A percentile compares a stretch with the other conserved stretches of the same genome.
Conservation (phyloP, 495 filamentous ascomycete genomes). For the Xylaria curta region DNA sequence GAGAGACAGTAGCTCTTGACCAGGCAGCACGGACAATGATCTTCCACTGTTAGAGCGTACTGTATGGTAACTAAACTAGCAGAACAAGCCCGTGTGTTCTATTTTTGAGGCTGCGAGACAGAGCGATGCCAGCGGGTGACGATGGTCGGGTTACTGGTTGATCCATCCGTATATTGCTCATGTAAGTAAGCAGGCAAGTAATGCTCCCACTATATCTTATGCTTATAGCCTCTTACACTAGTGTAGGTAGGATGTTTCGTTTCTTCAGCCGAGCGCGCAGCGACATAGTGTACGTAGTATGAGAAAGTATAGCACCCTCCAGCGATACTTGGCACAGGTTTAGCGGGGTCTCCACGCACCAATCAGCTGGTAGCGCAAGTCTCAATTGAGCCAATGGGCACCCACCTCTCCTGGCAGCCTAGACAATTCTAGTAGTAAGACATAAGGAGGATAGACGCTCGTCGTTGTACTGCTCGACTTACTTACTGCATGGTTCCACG, state of each 20-base stretch:
- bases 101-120: slow-evolving; percentile 21
- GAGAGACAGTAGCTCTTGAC: background rate
- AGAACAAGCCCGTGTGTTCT: slow-evolving; percentile 10
- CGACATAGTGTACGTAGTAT: background rate
- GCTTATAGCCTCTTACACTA: background rate
- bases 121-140: background rate
- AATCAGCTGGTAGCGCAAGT: background rate
- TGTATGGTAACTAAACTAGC: slow-evolving; percentile 9
- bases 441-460: background rate
- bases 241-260: background rate
- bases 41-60: slow-evolving; percentile 1
- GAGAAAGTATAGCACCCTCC: background rate
- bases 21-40: background rate
- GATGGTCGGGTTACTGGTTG: background rate
- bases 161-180: slow-evolving; percentile 7
- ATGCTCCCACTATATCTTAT: background rate
- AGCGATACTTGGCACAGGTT: slow-evolving; percentile 2
- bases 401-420: background rate
- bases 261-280: background rate
- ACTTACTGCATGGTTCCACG: background rate
- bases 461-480: background rate
- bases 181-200: slow-evolving; percentile 22
- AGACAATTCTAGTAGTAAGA: slow-evolving; percentile 11
- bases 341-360: background rate
- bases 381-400: slow-evolving; percentile 11